Base-by-base conservation (phyloP, 2,329 filamentous ascomycete genomes). In the Colletotrichum lindemuthianum region DNA sequence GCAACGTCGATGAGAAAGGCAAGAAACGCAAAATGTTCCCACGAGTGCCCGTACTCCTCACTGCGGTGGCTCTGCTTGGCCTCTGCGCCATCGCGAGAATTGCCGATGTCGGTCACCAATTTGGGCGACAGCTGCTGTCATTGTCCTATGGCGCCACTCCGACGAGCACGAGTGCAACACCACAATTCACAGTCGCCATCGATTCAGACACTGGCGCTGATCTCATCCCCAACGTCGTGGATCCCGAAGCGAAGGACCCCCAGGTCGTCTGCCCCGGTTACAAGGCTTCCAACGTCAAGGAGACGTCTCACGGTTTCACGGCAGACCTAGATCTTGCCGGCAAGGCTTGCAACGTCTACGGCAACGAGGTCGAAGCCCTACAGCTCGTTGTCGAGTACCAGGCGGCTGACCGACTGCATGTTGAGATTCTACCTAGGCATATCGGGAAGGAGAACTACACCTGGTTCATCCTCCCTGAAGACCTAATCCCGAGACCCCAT, bases 341-440 rank as follows among this genome's bases (percentile, higher is more conserved):
- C 0, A 71, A 81, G 9, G 82, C 89, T 6, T 96, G 92, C 79
- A 91, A 95, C 75, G 85, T 88, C 24, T 96, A 95, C 68, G 92
- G 93, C 0, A 90, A 84, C 8, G 93, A 96, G 72, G 79, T 96
- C 34, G 82, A 88, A 32, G 79, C 84, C 5, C 79, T 96, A 52
- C 84, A 82, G 40, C 78, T 96, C 37, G 84, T 86, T 3, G 89
- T 96, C 11, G 86, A 89, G 70, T 90, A 89, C 69, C 88, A 92
- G 72, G 83, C 86, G 6, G 76, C 78, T 13, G 86, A 92, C 69
- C 84, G 91, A 2, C 75, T 96, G 44, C 88, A 90, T 59, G 81
- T 96, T 53, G 87, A 89, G 69, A 92, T 96, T 59, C 79, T 84
- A 15, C 91, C 91, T 1, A 84, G 86, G 7, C 82, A 89, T 70